Evolutionary conservation across 2,329 filamentous ascomycete species (phyloP).

Genomic region (Alternaria hordeiaustralica): DNA sequence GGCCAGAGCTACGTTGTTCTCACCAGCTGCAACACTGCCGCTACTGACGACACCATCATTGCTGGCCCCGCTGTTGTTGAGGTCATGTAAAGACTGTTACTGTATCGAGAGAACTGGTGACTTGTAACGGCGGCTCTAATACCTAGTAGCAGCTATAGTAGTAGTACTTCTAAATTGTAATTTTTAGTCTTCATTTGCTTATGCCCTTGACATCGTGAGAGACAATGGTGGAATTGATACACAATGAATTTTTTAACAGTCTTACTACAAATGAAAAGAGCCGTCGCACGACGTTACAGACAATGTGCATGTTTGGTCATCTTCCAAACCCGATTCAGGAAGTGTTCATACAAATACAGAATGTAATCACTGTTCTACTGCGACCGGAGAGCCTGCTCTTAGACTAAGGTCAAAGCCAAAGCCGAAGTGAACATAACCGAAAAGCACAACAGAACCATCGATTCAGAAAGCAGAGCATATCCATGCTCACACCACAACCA

Average conservation of each 20-base stretch:
- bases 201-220: neutral
- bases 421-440: neutral
- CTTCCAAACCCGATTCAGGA: neutral
- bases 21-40: constrained; percentile 31
- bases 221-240: neutral
- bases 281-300: neutral
- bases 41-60: constrained; percentile 33
- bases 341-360: neutral
- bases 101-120: neutral
- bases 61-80: constrained; percentile 33
- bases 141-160: neutral
- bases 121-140: neutral
- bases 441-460: neutral
- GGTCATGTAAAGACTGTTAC: constrained; percentile 7
- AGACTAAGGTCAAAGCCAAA: neutral
- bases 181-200: neutral
- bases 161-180: neutral
- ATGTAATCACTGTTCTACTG: neutral
- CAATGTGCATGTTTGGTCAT: neutral
- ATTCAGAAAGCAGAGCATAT: neutral
- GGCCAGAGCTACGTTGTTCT: constrained; percentile 36
- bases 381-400: neutral
- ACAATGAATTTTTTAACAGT: neutral
- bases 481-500: too few species aligned
- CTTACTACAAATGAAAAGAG: neutral